Percentiles rank a stretch among this genome's conserved stretches.
Evolutionary conservation across 1,284 basidiomycete species (phyloP).

Genomic region (Ceratobasidium sp.): DNA sequence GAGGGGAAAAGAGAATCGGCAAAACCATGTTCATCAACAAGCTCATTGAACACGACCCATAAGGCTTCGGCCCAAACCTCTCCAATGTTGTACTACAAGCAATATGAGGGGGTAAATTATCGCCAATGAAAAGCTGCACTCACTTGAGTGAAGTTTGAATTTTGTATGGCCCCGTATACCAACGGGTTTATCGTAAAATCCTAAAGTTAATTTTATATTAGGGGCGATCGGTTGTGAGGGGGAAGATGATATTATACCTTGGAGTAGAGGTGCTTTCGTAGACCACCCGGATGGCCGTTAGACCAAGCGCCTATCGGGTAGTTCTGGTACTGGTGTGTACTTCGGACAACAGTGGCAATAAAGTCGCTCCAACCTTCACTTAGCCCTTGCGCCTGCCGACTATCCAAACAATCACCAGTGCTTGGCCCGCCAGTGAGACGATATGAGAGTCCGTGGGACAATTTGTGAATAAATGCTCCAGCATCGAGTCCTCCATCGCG

Average conservation of each 20-base stretch:
- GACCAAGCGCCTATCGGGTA: background rate
- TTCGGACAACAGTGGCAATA: slow-evolving; percentile 80
- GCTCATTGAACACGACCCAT: slow-evolving; percentile 77
- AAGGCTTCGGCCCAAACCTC: slow-evolving; percentile 98
- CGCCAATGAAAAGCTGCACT: slow-evolving; percentile 20
- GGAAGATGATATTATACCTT: too few relatives aligned
- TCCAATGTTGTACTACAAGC: slow-evolving; percentile 73
- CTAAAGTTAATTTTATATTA: slow-evolving; percentile 45
- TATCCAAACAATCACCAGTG: slow-evolving; percentile 91
- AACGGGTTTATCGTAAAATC: slow-evolving; percentile 83
- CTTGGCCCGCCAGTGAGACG: slow-evolving; percentile 92
- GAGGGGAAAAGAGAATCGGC: slow-evolving; percentile 77
- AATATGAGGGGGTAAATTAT: slow-evolving; percentile 25
- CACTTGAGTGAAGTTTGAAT: slow-evolving; percentile 90
- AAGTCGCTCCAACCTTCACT: slow-evolving; percentile 94
- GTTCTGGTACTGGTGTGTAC: background rate
- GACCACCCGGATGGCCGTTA: slow-evolving; percentile 57
- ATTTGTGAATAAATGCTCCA: slow-evolving; percentile 90
- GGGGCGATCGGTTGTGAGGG: too few relatives aligned
- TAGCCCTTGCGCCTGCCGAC: slow-evolving; percentile 96
- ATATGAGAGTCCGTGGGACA: slow-evolving; percentile 88
- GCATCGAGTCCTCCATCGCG: slow-evolving; percentile 94
- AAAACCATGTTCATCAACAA: slow-evolving; percentile 85
- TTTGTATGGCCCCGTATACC: slow-evolving; percentile 93
- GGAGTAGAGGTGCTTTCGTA: slow-evolving; percentile 88